These are phyloP conservation scores for Pyracantha coccinea DNA, from an alignment of 331 rosid species.

Conservation along the genomic window DNA sequence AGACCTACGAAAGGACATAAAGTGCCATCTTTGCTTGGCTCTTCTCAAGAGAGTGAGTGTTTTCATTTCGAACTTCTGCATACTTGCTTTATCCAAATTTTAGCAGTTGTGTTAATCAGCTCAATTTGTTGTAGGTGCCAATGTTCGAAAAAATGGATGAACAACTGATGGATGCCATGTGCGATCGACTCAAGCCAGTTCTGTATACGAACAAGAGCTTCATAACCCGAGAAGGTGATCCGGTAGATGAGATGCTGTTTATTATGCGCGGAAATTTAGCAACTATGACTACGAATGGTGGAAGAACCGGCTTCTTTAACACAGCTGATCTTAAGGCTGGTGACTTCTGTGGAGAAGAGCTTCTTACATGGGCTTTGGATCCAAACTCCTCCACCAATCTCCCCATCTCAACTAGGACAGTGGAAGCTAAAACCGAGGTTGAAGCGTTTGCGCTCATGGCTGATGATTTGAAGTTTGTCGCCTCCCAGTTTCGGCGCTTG, in stretches of 20 bases:
- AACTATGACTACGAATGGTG: slow-evolving; percentile 53
- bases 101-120: not conserved
- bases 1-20: slow-evolving; percentile 80
- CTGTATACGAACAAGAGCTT: slow-evolving; percentile 54
- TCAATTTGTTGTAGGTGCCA: slow-evolving; percentile 43
- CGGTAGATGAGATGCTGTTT: slow-evolving; percentile 82
- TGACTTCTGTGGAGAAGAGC: slow-evolving; percentile 94
- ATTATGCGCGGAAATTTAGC: slow-evolving; percentile 59
- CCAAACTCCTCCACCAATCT: slow-evolving; percentile 44
- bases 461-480: slow-evolving; percentile 59
- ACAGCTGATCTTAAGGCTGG: slow-evolving; percentile 51
- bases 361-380: slow-evolving; percentile 86
- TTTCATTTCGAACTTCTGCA: not conserved
- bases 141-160: slow-evolving; percentile 58
- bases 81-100: not conserved
- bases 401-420: slow-evolving; percentile 74
- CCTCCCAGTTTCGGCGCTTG: slow-evolving; percentile 60
- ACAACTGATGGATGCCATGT: slow-evolving; percentile 59
- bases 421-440: slow-evolving; percentile 60
- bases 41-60: slow-evolving; percentile 46
- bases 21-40: slow-evolving; percentile 67
- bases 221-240: slow-evolving; percentile 74
- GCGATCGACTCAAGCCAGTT: slow-evolving; percentile 64
- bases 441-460: slow-evolving; percentile 79
- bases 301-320: slow-evolving; percentile 63